Evolutionary conservation across 2,329 filamentous ascomycete genomes (phyloP), one percentile per base, ranked within the genome.

Genomic region (Fusarium globosum): DNA sequence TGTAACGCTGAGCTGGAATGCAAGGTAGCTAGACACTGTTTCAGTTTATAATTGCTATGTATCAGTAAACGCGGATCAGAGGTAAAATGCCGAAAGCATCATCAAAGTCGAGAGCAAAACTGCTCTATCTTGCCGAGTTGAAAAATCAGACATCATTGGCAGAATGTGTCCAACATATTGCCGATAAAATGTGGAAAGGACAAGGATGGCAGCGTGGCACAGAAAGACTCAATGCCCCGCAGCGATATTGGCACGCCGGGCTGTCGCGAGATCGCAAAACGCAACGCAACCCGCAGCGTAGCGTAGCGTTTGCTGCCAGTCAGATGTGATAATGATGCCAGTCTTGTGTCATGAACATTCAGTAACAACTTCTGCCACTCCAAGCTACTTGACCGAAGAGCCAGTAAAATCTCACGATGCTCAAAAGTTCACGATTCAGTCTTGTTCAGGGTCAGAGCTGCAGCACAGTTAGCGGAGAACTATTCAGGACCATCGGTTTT

Each of bases 251-350:
- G 65, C 74, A 77, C 75, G 62, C 74, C 71, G 48, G 60, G 55
- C 53, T 59, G 49, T 62, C 48, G 65, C 55, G 39, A 73, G 69
- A 75, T 76, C 61, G 64, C 51, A 64, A 35, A 75, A 72, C 61
- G 61, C 53, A 63, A 21, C 39, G 30, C 38, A 42, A 61, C 56
- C 38, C 38, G 16, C 21, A 20, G 64, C 53, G 68, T 65, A 20
- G 66, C 56, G 66, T 68, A 70, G 72, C 56, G 39, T 33, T 55
- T 69, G 51, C 53, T n/a, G 39, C 65, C 67, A 69, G 73, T 68
- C 63, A 65, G 61, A 76, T 64, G 45, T 38, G 55, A 76, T 77
- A 53, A 76, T 78, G 76, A 78, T 78, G 76, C 64, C 72, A 75
- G 62, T 72, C 58, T 78, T 77, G 76, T 78, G 76, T 78, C 76